phyloP scores from a whole-genome alignment of 2,329 filamentous ascomycete species.

The Ceratocystis eucalypticola region DNA sequence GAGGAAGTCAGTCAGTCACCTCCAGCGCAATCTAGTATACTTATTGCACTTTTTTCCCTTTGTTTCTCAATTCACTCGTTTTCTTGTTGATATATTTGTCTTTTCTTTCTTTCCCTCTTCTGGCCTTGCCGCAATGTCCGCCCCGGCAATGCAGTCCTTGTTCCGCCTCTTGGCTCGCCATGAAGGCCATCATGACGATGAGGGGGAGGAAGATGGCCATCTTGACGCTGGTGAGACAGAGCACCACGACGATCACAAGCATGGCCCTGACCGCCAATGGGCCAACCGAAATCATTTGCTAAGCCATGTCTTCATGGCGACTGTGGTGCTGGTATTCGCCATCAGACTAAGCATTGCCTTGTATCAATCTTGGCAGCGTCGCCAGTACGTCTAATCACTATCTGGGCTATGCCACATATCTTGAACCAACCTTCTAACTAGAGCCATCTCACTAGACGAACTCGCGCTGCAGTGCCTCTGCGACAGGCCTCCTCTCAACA shows the following conservation, averaged over 20 bases:
- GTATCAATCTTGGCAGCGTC: constrained; percentile 11
- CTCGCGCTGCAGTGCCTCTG: constrained; percentile 28
- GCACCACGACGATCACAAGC: constrained; percentile 5
- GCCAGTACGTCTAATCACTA: constrained; percentile 15
- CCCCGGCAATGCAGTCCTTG: neutral
- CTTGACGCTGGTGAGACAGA: neutral
- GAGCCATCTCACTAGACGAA: constrained; percentile 29
- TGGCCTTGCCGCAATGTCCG: constrained; percentile 1
- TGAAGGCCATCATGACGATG: constrained; percentile 16
- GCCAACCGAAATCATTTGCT: constrained; percentile 17
- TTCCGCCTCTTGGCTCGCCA: constrained; percentile 13
- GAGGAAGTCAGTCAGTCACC: neutral
- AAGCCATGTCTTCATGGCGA: constrained; percentile 11
- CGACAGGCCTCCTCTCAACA: constrained; percentile 37
- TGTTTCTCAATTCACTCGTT: neutral
- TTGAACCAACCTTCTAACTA: neutral
- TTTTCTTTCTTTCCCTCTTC: neutral
- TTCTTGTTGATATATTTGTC: neutral
- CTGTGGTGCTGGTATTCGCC: constrained; percentile 7
- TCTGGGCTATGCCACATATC: neutral
- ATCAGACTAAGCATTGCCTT: constrained; percentile 1
- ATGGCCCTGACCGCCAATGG: constrained; percentile 16
- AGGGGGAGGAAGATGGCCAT: constrained; percentile 8
- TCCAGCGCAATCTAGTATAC: neutral
- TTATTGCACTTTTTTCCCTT: neutral